phyloP scores from a whole-genome alignment of 2,329 filamentous ascomycete genomes.

The Neocatenulostroma microsporum region DNA sequence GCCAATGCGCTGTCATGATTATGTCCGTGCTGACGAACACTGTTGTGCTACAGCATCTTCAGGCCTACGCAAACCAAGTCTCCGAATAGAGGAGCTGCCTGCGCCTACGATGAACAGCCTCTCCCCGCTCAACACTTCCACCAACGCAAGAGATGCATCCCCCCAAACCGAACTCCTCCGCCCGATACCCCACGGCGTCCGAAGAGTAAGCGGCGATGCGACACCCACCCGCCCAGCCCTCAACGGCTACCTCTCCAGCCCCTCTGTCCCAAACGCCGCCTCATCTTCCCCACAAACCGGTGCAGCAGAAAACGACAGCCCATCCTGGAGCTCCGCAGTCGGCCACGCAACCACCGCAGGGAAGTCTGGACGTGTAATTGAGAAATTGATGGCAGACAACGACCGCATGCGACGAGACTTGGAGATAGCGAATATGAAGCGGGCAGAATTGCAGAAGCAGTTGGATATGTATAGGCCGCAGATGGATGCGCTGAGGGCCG shows the following conservation, averaged over 20 bases:
- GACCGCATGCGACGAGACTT: constrained; percentile 66
- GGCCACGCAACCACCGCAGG: constrained; percentile 59
- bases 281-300: constrained; percentile 1
- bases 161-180: constrained; percentile 9
- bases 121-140: constrained; percentile 1
- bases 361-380: constrained; percentile 71
- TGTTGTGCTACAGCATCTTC: constrained; percentile 1
- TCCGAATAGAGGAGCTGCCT: constrained; percentile 11
- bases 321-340: constrained; percentile 57
- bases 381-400: constrained; percentile 72
- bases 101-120: constrained; percentile 10
- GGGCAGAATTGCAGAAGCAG: constrained; percentile 64
- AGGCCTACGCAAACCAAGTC: constrained; percentile 7
- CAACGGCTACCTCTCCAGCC: constrained; percentile 4
- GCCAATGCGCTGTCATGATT: too few relatives aligned
- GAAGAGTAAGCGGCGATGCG: constrained; percentile 11
- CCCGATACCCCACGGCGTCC: constrained; percentile 11
- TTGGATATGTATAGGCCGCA: constrained; percentile 62
- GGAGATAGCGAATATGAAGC: constrained; percentile 36
- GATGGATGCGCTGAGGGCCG: constrained; percentile 58
- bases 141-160: constrained; percentile 7
- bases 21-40: too few relatives aligned
- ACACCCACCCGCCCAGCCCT: constrained; percentile 9
- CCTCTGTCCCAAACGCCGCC: constrained; percentile 1
- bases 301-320: constrained; percentile 14